Conservation (phyloP, 306 rosid genomes). For the Castanea sativa region DNA sequence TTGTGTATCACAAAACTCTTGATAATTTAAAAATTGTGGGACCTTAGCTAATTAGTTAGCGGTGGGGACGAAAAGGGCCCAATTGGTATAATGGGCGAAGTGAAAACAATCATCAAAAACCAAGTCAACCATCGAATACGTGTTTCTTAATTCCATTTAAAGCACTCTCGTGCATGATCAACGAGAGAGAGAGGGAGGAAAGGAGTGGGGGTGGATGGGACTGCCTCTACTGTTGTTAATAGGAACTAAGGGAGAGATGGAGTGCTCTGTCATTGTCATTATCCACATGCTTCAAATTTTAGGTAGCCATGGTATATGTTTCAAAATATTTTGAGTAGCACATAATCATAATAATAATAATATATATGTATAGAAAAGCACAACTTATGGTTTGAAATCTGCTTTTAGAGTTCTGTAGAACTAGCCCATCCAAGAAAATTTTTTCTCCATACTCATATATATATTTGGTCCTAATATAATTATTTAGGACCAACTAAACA, state of each 20-base stretch:
- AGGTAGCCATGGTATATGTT: background rate
- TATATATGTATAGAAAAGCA: background rate
- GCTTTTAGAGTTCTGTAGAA: background rate
- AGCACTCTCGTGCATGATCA: conserved; percentile 13
- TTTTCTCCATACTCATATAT: background rate
- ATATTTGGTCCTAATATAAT: too few species aligned
- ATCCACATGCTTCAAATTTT: conserved; percentile 29
- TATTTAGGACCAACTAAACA: too few species aligned
- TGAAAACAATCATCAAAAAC: conserved; percentile 23
- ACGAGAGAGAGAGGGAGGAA: background rate
- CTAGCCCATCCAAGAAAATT: background rate
- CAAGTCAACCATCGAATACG: conserved; percentile 25
- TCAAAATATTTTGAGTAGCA: background rate
- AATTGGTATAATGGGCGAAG: conserved; percentile 5
- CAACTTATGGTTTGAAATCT: too few species aligned
- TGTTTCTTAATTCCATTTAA: conserved; percentile 11
- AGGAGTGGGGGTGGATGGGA: conserved; percentile 16
- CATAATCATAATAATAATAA: background rate
- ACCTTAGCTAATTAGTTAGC: conserved; percentile 23
- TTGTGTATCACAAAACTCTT: conserved; percentile 6
- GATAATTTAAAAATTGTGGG: conserved; percentile 23
- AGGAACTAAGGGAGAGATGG: conserved; percentile 24
- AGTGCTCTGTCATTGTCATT: conserved; percentile 35
- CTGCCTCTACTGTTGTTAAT: conserved; percentile 23
- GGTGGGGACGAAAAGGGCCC: background rate